phyloP scores from a whole-genome alignment of 2,329 filamentous ascomycete genomes.

The Dendrostoma leiphaemia region DNA sequence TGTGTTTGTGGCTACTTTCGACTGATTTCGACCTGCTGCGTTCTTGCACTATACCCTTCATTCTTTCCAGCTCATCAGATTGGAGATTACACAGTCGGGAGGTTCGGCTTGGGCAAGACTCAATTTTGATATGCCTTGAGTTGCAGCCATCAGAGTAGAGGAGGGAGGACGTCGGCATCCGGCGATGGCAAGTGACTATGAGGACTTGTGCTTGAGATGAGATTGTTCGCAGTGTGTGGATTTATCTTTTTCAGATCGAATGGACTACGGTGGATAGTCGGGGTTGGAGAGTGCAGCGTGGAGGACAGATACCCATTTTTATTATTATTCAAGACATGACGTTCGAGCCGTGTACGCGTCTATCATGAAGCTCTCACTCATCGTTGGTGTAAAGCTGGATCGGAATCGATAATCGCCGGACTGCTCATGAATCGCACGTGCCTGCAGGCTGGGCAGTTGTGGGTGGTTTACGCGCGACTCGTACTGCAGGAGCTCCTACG shows the following conservation, averaged over 20 bases:
- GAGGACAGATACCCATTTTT: constrained; percentile 3
- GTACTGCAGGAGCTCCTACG: too few relatives aligned
- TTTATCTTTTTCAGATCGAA: background rate
- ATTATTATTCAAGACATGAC: background rate
- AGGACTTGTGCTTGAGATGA: too few relatives aligned
- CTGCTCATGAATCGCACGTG: too few relatives aligned
- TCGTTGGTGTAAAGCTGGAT: background rate
- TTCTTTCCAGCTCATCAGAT: background rate
- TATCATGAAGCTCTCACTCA: background rate
- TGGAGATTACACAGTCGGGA: background rate
- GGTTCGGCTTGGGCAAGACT: background rate
- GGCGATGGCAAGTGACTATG: too few relatives aligned
- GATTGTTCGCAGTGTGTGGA: too few relatives aligned
- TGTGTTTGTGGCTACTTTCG: background rate
- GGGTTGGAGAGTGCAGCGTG: background rate
- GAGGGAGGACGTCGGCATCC: too few relatives aligned
- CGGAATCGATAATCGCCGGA: too few relatives aligned
- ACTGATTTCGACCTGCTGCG: background rate
- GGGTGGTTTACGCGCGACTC: too few relatives aligned
- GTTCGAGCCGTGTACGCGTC: background rate
- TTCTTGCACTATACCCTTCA: constrained; percentile 6
- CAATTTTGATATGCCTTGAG: background rate
- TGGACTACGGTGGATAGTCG: background rate
- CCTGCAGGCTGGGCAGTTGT: too few relatives aligned
- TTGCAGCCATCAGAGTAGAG: too few relatives aligned